A percentile compares a stretch with the other conserved stretches of the same genome.
Evolutionary conservation across 225 moss, liverwort and hornwort species (phyloP).

Genomic region (Pseudoscleropodium purum): DNA sequence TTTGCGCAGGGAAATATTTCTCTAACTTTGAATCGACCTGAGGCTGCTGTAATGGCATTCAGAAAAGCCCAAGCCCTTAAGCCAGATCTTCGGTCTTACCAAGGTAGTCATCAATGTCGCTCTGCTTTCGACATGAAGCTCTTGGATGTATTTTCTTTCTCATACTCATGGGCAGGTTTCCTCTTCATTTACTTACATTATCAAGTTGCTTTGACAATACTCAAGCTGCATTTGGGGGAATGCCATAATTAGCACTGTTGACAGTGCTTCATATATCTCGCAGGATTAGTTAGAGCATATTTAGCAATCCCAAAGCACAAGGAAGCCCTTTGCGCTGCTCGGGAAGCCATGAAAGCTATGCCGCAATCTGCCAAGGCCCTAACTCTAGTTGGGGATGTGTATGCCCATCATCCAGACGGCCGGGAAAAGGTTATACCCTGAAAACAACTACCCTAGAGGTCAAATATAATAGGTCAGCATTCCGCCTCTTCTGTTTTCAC

Average conservation of each 20-base stretch:
- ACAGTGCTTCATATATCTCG: neutral
- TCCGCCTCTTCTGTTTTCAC: neutral
- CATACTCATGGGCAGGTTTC: neutral
- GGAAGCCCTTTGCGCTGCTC: slow-evolving; percentile 82
- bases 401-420: slow-evolving; percentile 78
- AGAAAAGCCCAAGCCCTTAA: slow-evolving; percentile 70
- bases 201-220: neutral
- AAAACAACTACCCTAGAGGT: neutral
- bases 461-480: neutral
- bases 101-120: slow-evolving; percentile 35
- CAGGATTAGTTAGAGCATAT: slow-evolving; percentile 41
- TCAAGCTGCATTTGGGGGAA: neutral
- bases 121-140: neutral
- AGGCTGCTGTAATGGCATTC: slow-evolving; percentile 94
- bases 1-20: slow-evolving; percentile 68
- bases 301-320: slow-evolving; percentile 89
- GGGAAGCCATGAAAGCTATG: slow-evolving; percentile 99
- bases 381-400: slow-evolving; percentile 91
- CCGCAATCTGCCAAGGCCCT: slow-evolving; percentile 91
- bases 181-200: neutral
- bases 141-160: neutral
- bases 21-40: slow-evolving; percentile 76
- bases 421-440: slow-evolving; percentile 59
- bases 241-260: neutral
- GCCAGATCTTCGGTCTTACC: slow-evolving; percentile 87